A percentile compares a stretch with the other conserved stretches of the same genome.
Conservation (phyloP, 148 eudicot genomes). For the Fagopyrum homotropicum region DNA sequence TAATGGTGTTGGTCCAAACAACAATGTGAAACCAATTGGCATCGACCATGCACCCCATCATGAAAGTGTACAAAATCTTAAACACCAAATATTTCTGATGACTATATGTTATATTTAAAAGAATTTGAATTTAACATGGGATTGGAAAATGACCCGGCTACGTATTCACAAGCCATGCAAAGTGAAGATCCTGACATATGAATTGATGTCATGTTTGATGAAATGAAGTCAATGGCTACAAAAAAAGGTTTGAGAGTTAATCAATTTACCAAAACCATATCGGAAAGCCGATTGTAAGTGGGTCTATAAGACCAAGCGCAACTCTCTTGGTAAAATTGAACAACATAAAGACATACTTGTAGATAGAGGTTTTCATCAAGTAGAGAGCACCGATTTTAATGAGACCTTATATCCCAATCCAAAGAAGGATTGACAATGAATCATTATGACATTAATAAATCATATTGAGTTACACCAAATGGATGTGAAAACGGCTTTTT, state of each 20-base stretch:
- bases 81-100: background rate
- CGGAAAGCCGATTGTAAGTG: too few species aligned
- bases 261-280: too few species aligned
- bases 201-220: too few species aligned
- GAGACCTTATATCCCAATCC: background rate
- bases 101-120: too few species aligned
- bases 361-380: background rate
- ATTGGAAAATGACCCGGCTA: background rate
- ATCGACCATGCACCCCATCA: too few species aligned
- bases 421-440: background rate
- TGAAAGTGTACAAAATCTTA: background rate
- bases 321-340: background rate
- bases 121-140: background rate
- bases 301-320: too few species aligned
- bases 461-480: conserved; percentile 3
- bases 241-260: too few species aligned
- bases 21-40: too few species aligned
- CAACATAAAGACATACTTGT: background rate
- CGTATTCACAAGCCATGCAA: background rate
- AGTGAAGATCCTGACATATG: background rate
- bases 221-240: too few species aligned
- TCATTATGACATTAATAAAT: background rate
- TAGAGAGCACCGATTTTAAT: background rate
- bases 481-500: background rate
- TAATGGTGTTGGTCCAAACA: too few species aligned